Conservation (phyloP, 164 flowering plant genomes). For the Dillenia turbinata region DNA sequence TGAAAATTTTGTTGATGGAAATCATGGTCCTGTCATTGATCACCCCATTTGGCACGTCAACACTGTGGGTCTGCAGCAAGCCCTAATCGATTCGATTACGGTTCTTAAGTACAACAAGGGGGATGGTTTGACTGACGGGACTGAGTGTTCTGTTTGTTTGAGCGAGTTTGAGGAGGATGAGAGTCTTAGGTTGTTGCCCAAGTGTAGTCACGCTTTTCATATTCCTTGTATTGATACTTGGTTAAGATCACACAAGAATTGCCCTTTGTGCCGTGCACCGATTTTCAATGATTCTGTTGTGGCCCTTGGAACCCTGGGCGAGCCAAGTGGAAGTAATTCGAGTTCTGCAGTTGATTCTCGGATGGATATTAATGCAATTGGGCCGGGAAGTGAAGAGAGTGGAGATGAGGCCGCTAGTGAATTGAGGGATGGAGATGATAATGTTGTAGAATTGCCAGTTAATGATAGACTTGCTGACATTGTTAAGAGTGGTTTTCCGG, state of each 20-base stretch:
- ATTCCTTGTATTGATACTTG: constrained; percentile 68
- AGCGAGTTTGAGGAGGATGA: constrained; percentile 57
- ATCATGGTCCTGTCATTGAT: constrained; percentile 23
- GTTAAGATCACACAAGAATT: constrained; percentile 56
- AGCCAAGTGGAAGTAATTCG: constrained; percentile 5
- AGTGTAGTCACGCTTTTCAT: constrained; percentile 76
- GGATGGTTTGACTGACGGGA: constrained; percentile 49
- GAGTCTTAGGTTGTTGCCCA: constrained; percentile 53
- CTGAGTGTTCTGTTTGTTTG: constrained; percentile 67
- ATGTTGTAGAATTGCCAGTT: constrained; percentile 8
- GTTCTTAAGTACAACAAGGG: constrained; percentile 32
- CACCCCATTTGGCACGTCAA: constrained; percentile 44
- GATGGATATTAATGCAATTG: constrained; percentile 21
- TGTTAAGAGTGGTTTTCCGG: not conserved
- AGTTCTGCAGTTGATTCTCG: constrained; percentile 9
- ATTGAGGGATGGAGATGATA: constrained; percentile 9
- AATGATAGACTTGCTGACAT: constrained; percentile 3
- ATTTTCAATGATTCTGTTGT: constrained; percentile 17
- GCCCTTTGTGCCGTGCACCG: constrained; percentile 61
- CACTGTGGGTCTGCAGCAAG: constrained; percentile 42
- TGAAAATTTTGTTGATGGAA: constrained; percentile 24
- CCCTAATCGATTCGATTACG: constrained; percentile 37
- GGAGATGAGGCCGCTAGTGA: constrained; percentile 10
- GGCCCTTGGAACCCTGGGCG: constrained; percentile 1
- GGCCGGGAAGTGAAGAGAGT: constrained; percentile 2